phyloP scores from a whole-genome alignment of 2,329 filamentous ascomycete species.

The Ascochyta rabiei region DNA sequence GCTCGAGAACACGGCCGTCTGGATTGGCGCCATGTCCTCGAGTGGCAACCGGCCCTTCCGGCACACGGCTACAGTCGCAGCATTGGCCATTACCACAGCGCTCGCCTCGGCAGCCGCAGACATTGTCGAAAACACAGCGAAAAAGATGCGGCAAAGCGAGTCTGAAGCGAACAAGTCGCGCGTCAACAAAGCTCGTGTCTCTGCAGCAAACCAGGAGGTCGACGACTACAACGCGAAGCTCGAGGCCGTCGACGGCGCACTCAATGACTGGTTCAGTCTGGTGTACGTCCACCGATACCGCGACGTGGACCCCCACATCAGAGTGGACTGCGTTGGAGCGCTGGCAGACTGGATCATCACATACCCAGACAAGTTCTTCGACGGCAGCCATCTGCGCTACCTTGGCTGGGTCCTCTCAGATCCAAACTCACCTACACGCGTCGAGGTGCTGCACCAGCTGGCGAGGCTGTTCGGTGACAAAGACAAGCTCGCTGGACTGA shows the following conservation, averaged over 20 bases:
- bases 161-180: constrained; percentile 74
- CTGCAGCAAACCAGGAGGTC: constrained; percentile 74
- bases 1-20: constrained; percentile 86
- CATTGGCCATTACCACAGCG: constrained; percentile 77
- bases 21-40: constrained; percentile 90
- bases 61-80: constrained; percentile 88
- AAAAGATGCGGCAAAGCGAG: constrained; percentile 78
- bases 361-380: constrained; percentile 86
- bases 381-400: constrained; percentile 88
- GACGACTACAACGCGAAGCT: constrained; percentile 73
- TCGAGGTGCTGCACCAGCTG: constrained; percentile 87
- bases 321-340: constrained; percentile 84
- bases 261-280: constrained; percentile 88
- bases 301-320: constrained; percentile 87
- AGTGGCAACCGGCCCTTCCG: constrained; percentile 87
- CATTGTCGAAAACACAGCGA: constrained; percentile 74
- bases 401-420: constrained; percentile 96
- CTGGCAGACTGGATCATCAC: constrained; percentile 87
- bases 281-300: constrained; percentile 96
- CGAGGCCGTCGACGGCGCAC: constrained; percentile 70
- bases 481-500: constrained; percentile 75
- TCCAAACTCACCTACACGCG: constrained; percentile 71
- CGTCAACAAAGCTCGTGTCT: constrained; percentile 78
- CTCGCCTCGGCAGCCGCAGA: constrained; percentile 75
- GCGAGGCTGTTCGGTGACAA: constrained; percentile 78